These are phyloP conservation scores for Kalmusia sp. DNA, from an alignment of 2,329 filamentous ascomycete genomes.

Conservation along the genomic window DNA sequence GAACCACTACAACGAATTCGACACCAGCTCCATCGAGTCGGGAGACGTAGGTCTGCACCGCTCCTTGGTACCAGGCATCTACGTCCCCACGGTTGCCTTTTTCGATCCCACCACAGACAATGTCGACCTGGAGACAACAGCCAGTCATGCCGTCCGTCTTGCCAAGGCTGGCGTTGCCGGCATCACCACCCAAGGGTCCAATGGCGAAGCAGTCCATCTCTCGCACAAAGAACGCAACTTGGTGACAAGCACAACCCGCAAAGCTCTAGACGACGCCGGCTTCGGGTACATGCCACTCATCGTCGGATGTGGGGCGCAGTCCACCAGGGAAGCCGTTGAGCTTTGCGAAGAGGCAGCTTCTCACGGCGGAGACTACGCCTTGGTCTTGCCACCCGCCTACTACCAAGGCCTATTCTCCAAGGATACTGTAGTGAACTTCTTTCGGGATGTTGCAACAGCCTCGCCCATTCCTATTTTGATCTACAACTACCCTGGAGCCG, in stretches of 20 bases:
- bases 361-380: slow-evolving; percentile 75
- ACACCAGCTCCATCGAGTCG: slow-evolving; percentile 47
- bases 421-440: slow-evolving; percentile 67
- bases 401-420: slow-evolving; percentile 72
- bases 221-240: slow-evolving; percentile 72
- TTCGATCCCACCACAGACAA: slow-evolving; percentile 51
- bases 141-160: slow-evolving; percentile 67
- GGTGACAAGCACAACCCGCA: slow-evolving; percentile 73
- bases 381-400: slow-evolving; percentile 79
- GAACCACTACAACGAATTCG: slow-evolving; percentile 44
- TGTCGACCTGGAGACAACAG: slow-evolving; percentile 49
- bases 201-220: slow-evolving; percentile 83
- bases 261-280: slow-evolving; percentile 71
- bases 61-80: slow-evolving; percentile 50
- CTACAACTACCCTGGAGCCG: slow-evolving; percentile 74
- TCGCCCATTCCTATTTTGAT: slow-evolving; percentile 72
- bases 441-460: slow-evolving; percentile 67
- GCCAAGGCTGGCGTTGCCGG: slow-evolving; percentile 75
- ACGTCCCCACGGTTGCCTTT: slow-evolving; percentile 54
- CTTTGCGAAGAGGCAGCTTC: slow-evolving; percentile 72
- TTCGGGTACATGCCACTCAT: slow-evolving; percentile 73
- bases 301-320: slow-evolving; percentile 77
- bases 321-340: slow-evolving; percentile 74
- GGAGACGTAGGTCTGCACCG: slow-evolving; percentile 42
- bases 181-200: slow-evolving; percentile 79